Evolutionary conservation across 306 rosid genomes (phyloP).

Genomic region (Medicago truncatula): MtrunA17r5.0-ANR NC_053044.1:8192001-8192500

Average conservation of each 20-base stretch:
- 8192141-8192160: slow-evolving; percentile 30
- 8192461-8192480: slow-evolving; percentile 91
- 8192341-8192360: slow-evolving; percentile 63
- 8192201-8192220: slow-evolving; percentile 99
- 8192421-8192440: slow-evolving; percentile 96
- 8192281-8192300: not conserved
- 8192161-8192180: slow-evolving; percentile 65
- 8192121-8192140: slow-evolving; percentile 28
- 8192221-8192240: slow-evolving; percentile 96
- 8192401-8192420: slow-evolving; percentile 94
- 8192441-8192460: slow-evolving; percentile 95
- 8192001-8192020: not conserved
- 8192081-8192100: not conserved
- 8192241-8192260: slow-evolving; percentile 50
- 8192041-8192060: not conserved
- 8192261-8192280: slow-evolving; percentile 22
- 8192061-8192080: not conserved
- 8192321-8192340: slow-evolving; percentile 7
- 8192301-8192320: not conserved
- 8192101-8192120: slow-evolving; percentile 17
- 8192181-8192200: slow-evolving; percentile 97
- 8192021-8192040: slow-evolving; percentile 18
- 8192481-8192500: slow-evolving; percentile 84
- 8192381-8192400: slow-evolving; percentile 95
- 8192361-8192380: slow-evolving; percentile 92